Base-by-base conservation (phyloP, 805 yeast genomes). In the Zygoascus flipseniorum region DNA sequence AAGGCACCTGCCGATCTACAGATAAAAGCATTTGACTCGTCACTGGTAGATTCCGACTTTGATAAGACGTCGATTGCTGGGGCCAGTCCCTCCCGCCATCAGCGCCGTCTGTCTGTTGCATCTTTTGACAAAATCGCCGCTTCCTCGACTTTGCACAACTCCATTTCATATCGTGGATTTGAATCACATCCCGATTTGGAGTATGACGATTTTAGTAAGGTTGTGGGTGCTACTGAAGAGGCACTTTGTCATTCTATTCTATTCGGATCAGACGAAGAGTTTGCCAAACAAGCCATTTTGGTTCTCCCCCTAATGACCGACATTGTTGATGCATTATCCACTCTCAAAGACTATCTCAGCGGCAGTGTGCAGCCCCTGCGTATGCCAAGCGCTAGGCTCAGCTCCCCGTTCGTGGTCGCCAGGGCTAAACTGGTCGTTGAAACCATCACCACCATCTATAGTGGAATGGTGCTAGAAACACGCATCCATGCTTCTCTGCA, bases 161-260 rank as follows among this genome's bases (percentile, higher is more conserved):
- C 20, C 31, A 42, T 60, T 20, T 43, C 57, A 10, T 62, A 60
- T 46, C 32, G 47, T 16, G 60, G 65, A 3, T 31, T 56, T 26
- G 63, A 56, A 31, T 85, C 86, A 9, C 90, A 84, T 61, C 89
- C 89, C 5, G 81, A 78, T 47, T 63, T 83, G 31, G 72, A 69
- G 35, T 56, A 79, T 54, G 87, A 83, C 61, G 64, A 67, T 16
- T 64, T 70, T 3, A 75, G 78, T 19, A 76, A 77, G 18, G 69
- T 77, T 19, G 58, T 74, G 8, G 74, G 78, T 20, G 87, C 87
- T 18, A 65, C 87, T 0, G 62, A 79, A 10, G 97, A 89, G 65
- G 78, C 89, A 47, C 73, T 89, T 39, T 80, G 90, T 53, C 97
- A 90, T 68, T 78, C 86, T 2, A 71, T 87, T 26, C 65, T 89